Evolutionary conservation across 1,284 basidiomycete species (phyloP), one percentile per base, ranked within the genome.

Genomic region (Neotropicomus parvogracilis): DNA sequence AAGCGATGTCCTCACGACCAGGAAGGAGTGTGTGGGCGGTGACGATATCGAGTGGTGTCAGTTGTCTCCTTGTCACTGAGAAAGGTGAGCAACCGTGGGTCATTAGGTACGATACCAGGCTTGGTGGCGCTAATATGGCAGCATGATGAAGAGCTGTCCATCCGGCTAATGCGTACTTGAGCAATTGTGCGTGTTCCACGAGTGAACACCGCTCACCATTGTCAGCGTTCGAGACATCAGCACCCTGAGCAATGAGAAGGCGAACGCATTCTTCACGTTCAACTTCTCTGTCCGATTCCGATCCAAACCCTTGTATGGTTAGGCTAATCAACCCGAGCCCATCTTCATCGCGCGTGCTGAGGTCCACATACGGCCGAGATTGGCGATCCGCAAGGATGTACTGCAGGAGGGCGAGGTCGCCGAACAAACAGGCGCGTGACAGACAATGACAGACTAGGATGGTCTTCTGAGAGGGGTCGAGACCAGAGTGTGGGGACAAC

Each of bases 111-210:
- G 93, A 91, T 29, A 97, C 83, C 14, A 98, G 75, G 1, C 94
- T 94, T 6, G 95, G 88, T 29, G 95, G 92, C 12, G 92, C 86
- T 39, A 91, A 74, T 48, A 97, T 71, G 13, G 88, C 89, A 10
- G 95, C 93, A 72, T 95, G 89, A 65, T 97, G 95, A n/a, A 99
- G 74, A 1, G 95, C 85, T 3, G 91, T 94, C 95, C 95, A 98
- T 34, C 95, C 94, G 50, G 80, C 91, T 92, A 60, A 48, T 44
- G 44, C 31, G 40, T 21, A 35, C 17, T 28, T 60, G 46, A 56
- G 28, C 35, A 38, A 44, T 35, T 36, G 21, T 12, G 40, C 31
- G 26, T 28, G 29, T 33, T 42, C 27, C 16, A 46, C 13, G 28
- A 48, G 37, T 33, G 43, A 46, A 46, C n/a, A 26, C 34, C 37